Evolutionary conservation across 345 rosid genomes (phyloP).

Genomic region (Cochlearia excelsa): DNA sequence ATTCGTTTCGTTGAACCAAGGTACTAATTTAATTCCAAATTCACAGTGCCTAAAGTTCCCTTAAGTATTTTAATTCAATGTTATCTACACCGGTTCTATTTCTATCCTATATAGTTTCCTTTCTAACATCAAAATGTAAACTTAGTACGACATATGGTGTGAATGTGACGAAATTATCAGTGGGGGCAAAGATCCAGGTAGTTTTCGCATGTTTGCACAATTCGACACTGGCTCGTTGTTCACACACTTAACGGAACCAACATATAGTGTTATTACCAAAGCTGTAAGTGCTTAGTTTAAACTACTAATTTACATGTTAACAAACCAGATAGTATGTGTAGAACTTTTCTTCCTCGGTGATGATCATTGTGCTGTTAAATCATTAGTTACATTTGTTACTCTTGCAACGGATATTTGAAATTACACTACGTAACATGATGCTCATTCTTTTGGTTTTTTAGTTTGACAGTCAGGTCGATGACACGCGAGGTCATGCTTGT

Average conservation of each 20-base stretch:
- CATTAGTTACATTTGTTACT: not conserved
- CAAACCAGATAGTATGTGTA: not conserved
- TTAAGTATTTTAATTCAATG: not conserved
- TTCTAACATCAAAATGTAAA: constrained; percentile 22
- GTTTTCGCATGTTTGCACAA: constrained; percentile 51
- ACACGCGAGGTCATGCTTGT: constrained; percentile 40
- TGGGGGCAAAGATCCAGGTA: constrained; percentile 44
- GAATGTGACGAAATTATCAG: constrained; percentile 1
- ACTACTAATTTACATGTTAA: not conserved
- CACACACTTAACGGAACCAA: constrained; percentile 34
- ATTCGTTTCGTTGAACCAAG: constrained; percentile 23
- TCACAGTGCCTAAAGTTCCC: not conserved
- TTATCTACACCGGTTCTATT: constrained; percentile 1
- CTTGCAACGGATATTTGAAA: not conserved
- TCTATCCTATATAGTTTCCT: not conserved
- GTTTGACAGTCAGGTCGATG: constrained; percentile 51
- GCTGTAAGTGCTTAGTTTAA: constrained; percentile 43
- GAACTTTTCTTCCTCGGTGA: not conserved
- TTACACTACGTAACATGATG: not conserved
- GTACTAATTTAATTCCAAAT: constrained; percentile 37
- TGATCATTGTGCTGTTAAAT: constrained; percentile 1
- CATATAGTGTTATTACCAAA: constrained; percentile 54
- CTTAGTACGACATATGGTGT: constrained; percentile 64
- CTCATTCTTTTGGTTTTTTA: constrained; percentile 34
- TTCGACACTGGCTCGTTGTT: constrained; percentile 88